These are phyloP conservation scores for Acanthamoeba lenticulata DNA, from an alignment of 208 protist genomes.

Conservation along the genomic window DNA sequence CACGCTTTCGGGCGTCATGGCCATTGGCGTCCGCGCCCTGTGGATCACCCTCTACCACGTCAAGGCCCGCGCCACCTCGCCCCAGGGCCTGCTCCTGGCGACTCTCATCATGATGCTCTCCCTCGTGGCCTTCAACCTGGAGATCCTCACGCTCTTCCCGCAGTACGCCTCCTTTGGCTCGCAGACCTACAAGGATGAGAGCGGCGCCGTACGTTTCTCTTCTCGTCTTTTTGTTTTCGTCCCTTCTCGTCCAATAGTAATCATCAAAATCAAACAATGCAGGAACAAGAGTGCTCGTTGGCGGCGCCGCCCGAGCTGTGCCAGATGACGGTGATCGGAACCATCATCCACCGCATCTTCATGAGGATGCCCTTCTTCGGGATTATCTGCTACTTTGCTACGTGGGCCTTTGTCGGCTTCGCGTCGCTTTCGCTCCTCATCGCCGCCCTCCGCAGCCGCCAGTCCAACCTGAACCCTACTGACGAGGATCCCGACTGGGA, in stretches of 20 bases:
- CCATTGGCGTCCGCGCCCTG: conserved; percentile 61
- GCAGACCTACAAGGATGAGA: conserved; percentile 64
- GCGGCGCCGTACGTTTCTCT: conserved; percentile 12
- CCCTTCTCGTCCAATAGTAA: not conserved
- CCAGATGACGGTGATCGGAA: conserved; percentile 61
- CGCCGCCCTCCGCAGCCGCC: conserved; percentile 31
- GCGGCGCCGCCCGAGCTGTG: conserved; percentile 30
- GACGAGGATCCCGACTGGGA: conserved; percentile 51
- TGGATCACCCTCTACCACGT: conserved; percentile 59
- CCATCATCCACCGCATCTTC: conserved; percentile 63
- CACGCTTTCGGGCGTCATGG: conserved; percentile 61
- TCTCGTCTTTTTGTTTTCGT: not conserved
- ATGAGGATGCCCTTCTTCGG: conserved; percentile 69
- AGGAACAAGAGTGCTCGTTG: conserved; percentile 45
- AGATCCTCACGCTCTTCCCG: conserved; percentile 52
- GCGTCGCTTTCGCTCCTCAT: conserved; percentile 28
- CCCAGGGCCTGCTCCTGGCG: conserved; percentile 53
- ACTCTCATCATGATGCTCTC: conserved; percentile 68
- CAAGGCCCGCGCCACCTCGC: conserved; percentile 5
- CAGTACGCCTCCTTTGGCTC: conserved; percentile 60
- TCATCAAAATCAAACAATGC: not conserved
- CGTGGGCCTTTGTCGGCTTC: conserved; percentile 58
- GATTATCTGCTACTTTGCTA: conserved; percentile 63
- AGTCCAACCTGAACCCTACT: conserved; percentile 1
- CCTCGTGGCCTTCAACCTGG: conserved; percentile 63